Evolutionary conservation across 2,329 filamentous ascomycete genomes (phyloP).

Genomic region (Neopestalotiopsis sp.): DNA sequence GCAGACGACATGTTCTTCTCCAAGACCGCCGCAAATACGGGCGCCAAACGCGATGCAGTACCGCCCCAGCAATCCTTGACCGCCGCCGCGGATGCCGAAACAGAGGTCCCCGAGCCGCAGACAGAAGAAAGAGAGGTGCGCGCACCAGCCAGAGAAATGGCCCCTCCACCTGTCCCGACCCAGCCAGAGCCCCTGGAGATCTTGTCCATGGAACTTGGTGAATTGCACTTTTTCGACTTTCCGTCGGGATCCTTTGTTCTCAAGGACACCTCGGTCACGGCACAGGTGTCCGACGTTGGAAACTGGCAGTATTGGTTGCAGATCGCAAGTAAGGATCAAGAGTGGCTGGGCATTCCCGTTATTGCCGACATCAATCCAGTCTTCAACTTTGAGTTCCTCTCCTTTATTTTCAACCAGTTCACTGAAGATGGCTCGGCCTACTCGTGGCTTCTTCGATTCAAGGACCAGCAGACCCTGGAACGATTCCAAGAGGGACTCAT

Average conservation of each 20-base stretch:
- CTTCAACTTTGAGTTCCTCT: slow-evolving; percentile 99
- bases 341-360: slow-evolving; percentile 87
- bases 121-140: slow-evolving; percentile 35
- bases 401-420: slow-evolving; percentile 99
- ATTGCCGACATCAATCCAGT: slow-evolving; percentile 94
- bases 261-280: slow-evolving; percentile 76
- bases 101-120: slow-evolving; percentile 46
- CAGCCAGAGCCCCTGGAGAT: slow-evolving; percentile 75
- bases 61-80: slow-evolving; percentile 24
- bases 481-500: slow-evolving; percentile 92
- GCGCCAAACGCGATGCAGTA: slow-evolving; percentile 46
- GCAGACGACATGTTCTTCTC: slow-evolving; percentile 61
- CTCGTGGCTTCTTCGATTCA: slow-evolving; percentile 94
- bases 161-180: slow-evolving; percentile 61
- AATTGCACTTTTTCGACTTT: slow-evolving; percentile 95
- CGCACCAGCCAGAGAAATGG: slow-evolving; percentile 26
- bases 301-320: slow-evolving; percentile 97
- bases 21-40: slow-evolving; percentile 51
- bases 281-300: slow-evolving; percentile 83
- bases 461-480: slow-evolving; percentile 79
- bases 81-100: slow-evolving; percentile 44
- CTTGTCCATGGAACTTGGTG: slow-evolving; percentile 75
- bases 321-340: slow-evolving; percentile 73
- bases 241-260: slow-evolving; percentile 82
- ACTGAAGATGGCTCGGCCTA: slow-evolving; percentile 85